Conservation (phyloP, 345 rosid species). For the Hibiscus mutabilis region DNA sequence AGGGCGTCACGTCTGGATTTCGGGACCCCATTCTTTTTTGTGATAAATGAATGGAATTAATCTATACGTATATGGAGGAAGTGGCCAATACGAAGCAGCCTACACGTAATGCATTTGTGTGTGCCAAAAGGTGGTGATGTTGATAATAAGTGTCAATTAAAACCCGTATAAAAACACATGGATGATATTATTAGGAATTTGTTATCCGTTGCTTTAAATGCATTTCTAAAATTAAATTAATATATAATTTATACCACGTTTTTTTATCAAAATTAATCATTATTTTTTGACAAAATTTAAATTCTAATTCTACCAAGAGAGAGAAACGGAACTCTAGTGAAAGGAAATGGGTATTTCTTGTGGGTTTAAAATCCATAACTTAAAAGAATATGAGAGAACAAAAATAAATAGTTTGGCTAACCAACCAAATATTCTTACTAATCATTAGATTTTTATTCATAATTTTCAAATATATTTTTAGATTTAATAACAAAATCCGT, state of each 20-base stretch:
- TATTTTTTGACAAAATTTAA: no score
- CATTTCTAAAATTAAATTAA: background rate
- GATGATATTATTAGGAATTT: background rate
- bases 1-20: background rate
- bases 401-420: no score
- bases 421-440: no score
- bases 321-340: no score
- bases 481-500: no score
- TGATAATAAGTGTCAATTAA: background rate
- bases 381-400: no score
- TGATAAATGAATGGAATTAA: background rate
- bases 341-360: no score
- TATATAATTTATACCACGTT: background rate
- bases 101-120: background rate
- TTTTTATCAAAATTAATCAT: no score
- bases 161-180: background rate
- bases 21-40: background rate
- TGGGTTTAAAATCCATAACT: no score
- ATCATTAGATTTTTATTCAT: no score
- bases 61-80: background rate
- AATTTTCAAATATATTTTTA: no score
- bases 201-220: background rate
- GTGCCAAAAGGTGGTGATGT: constrained; percentile 1
- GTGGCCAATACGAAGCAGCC: background rate
- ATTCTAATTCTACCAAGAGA: no score